Conservation (phyloP, 169 alveolate species). For the Cryptosporidium bovis region DNA sequence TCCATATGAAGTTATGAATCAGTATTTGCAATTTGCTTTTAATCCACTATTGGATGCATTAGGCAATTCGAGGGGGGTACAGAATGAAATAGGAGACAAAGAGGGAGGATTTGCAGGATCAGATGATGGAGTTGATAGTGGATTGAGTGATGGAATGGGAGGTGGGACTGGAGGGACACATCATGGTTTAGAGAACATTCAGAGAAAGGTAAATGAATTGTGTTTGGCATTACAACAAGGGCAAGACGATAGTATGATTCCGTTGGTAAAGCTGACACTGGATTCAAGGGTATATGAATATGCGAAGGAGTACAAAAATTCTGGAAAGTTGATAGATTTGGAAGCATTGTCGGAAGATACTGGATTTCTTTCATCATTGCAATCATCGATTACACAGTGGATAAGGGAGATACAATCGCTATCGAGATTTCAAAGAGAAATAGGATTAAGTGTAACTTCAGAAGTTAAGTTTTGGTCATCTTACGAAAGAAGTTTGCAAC, state of each 20-base stretch:
- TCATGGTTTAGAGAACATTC: slow-evolving; percentile 72
- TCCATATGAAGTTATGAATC: slow-evolving; percentile 77
- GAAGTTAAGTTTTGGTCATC: slow-evolving; percentile 90
- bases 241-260: slow-evolving; percentile 91
- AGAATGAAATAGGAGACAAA: slow-evolving; percentile 9
- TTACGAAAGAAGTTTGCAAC: slow-evolving; percentile 86
- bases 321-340: slow-evolving; percentile 73
- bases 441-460: slow-evolving; percentile 83
- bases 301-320: slow-evolving; percentile 81
- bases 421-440: slow-evolving; percentile 82
- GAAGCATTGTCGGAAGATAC: slow-evolving; percentile 77
- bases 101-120: slow-evolving; percentile 10
- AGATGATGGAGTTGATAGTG: slow-evolving; percentile 1
- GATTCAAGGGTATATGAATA: slow-evolving; percentile 88
- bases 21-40: slow-evolving; percentile 79
- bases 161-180: slow-evolving; percentile 23
- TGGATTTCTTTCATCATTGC: slow-evolving; percentile 78
- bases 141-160: background rate
- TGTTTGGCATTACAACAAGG: slow-evolving; percentile 91
- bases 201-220: slow-evolving; percentile 85
- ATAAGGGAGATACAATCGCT: slow-evolving; percentile 84
- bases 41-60: slow-evolving; percentile 77
- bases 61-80: slow-evolving; percentile 28
- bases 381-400: slow-evolving; percentile 84
- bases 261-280: slow-evolving; percentile 86